These are phyloP conservation scores for Melanomma pulvis-pyrius DNA, from an alignment of 495 filamentous ascomycete genomes.

Conservation along the genomic window DNA sequence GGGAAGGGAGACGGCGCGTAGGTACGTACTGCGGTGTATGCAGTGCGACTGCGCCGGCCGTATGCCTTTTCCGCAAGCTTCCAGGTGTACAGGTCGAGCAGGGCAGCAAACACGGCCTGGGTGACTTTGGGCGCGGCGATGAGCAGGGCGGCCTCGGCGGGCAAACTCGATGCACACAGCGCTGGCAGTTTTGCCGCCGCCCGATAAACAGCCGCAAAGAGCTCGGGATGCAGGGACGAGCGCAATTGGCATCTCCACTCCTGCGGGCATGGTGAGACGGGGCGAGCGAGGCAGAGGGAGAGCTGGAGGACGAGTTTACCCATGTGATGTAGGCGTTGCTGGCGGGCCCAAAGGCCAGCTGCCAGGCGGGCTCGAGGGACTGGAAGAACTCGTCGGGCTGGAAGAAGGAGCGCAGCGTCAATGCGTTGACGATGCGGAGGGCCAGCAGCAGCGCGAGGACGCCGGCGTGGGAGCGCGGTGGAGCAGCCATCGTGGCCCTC, in stretches of 20 bases:
- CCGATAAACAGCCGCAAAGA: conserved; percentile 81
- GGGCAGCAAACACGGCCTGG: conserved; percentile 76
- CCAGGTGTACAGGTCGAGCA: conserved; percentile 89
- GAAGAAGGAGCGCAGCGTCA: conserved; percentile 89
- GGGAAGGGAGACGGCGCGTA: background rate
- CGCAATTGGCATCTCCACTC: conserved; percentile 93
- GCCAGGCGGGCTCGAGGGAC: conserved; percentile 93
- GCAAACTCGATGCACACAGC: conserved; percentile 52
- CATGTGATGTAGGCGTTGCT: conserved; percentile 94
- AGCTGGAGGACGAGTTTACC: conserved; percentile 56
- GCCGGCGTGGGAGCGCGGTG: conserved; percentile 8
- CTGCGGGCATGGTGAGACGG: conserved; percentile 52
- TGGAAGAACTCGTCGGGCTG: conserved; percentile 99
- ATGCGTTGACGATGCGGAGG: conserved; percentile 83
- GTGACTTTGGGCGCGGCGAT: conserved; percentile 70
- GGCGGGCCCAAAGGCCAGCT: conserved; percentile 74
- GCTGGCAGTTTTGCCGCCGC: conserved; percentile 56
- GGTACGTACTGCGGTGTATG: conserved; percentile 69
- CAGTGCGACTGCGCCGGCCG: conserved; percentile 58
- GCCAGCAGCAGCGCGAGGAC: conserved; percentile 58
- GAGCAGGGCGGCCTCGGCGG: conserved; percentile 63
- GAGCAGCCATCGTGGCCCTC: conserved; percentile 30
- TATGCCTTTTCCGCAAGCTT: conserved; percentile 74
- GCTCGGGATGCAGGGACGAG: conserved; percentile 84
- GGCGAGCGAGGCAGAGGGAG: background rate